phyloP scores from a whole-genome alignment of 202 grass and related monocot genomes.

The Alloteropsis angusta region DNA sequence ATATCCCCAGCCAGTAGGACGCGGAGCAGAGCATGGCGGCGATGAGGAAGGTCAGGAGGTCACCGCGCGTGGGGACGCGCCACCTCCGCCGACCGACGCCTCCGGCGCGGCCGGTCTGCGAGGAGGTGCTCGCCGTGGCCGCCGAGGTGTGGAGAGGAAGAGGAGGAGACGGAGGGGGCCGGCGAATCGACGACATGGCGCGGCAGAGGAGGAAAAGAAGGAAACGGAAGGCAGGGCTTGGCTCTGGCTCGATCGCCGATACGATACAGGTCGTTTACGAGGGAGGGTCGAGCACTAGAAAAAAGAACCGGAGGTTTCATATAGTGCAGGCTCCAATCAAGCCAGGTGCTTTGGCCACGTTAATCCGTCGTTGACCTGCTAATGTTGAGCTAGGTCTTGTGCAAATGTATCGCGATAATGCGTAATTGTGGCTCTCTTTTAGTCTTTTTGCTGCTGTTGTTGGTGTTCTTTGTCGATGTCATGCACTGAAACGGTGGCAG shows the following conservation, averaged over 20 bases:
- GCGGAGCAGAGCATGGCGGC: slow-evolving; percentile 43
- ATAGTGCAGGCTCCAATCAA: neutral
- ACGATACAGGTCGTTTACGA: neutral
- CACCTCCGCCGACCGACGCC: neutral
- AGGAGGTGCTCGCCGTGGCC: slow-evolving; percentile 16
- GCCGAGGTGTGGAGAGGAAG: neutral
- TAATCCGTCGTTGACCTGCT: neutral
- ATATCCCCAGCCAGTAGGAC: slow-evolving; percentile 52
- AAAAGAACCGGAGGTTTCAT: neutral
- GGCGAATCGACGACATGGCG: neutral
- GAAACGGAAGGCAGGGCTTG: neutral
- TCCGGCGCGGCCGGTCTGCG: neutral
- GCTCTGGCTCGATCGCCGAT: neutral
- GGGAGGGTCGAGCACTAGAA: neutral
- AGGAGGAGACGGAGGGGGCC: neutral
- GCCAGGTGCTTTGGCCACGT: neutral
- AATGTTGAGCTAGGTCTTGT: too few species aligned
- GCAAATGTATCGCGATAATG: too few species aligned
- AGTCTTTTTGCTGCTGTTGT: too few species aligned
- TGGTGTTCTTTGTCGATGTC: too few species aligned
- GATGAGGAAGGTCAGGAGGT: slow-evolving; percentile 35
- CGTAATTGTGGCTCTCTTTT: too few species aligned
- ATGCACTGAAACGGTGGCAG: too few species aligned
- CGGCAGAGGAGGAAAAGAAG: neutral
- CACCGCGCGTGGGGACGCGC: neutral